Base-by-base conservation (phyloP, 805 yeast species). In the Candida sakaeoensis region DNA sequence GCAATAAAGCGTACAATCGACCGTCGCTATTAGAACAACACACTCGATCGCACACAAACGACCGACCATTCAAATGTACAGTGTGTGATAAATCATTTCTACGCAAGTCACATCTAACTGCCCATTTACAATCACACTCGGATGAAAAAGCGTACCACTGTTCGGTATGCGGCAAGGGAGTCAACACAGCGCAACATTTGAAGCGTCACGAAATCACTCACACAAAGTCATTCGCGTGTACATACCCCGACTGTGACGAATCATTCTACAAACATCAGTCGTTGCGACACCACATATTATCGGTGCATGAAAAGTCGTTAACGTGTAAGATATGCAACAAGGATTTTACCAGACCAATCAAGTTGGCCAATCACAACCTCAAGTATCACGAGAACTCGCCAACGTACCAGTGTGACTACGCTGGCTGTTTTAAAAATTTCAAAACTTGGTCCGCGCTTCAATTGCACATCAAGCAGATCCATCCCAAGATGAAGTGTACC, bases 1-100 rank as follows among this genome's bases (percentile, higher is more conserved):
- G 98, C 53, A 74, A 63, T 22, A 91, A 88, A 57, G 74, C 85
- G 1, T 91, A 88, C 52, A 66, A 84, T 5, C 71, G 91, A 36
- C 97, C 97, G 0, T 81, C 95, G 1, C 68, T 88, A 8, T 65
- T 93, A 37, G 85, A 82, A 25, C 96, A 87, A 52, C 99, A 89
- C 60, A 63, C 72, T 57, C 71, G 89, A 48, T 70, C 89, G 1
- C 97, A 89, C 58, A 77, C 88, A 4, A 76, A 79, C 46, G 91
- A 85, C 47, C 72, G 95, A 43, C 95, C 96, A 0, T 89, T 75
- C 53, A 59, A 58, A 26, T 85, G 96, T 58, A 61, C 67, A 5
- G 65, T 59, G 3, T 93, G 99, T 60, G 68, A 61, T 1, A 77
- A 76, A 45, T 58, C 82, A 0, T 93, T 88, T 54, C 67, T 78